phyloP scores from a whole-genome alignment of 2,329 filamentous ascomycete species.

The Penicillium paneum region DNA sequence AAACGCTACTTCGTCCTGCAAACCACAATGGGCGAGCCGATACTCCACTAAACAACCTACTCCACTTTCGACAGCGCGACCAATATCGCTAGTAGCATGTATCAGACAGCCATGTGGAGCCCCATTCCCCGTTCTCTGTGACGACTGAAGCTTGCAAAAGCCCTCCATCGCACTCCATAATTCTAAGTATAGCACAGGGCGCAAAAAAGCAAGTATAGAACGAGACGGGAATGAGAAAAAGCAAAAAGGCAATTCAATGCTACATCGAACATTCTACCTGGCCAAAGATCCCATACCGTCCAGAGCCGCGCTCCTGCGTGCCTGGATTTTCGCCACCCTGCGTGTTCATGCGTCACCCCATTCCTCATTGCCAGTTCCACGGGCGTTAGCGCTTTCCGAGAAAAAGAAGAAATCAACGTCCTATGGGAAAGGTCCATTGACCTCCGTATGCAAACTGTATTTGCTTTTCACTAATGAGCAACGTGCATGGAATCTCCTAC shows the following conservation, averaged over 20 bases:
- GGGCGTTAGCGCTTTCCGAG: neutral
- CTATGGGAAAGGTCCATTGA: neutral
- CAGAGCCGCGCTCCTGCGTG: slow-evolving; percentile 1
- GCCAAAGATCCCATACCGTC: neutral
- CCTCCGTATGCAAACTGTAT: neutral
- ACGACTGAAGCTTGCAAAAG: neutral
- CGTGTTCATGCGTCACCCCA: neutral
- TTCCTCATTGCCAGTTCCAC: neutral
- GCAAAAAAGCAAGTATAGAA: neutral
- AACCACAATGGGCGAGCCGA: neutral
- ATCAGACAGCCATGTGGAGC: neutral
- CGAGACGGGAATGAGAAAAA: neutral
- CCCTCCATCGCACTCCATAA: neutral
- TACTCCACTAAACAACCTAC: neutral
- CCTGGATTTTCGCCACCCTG: neutral
- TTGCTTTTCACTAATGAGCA: neutral
- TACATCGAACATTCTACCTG: neutral
- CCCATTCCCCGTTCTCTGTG: neutral
- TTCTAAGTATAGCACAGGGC: slow-evolving; percentile 2
- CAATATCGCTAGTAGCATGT: neutral
- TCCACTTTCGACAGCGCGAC: neutral
- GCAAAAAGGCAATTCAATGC: neutral
- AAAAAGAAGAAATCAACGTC: neutral
- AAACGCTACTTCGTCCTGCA: neutral
- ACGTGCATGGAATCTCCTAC: slow-evolving; percentile 3